Evolutionary conservation across 768 basidiomycete species (phyloP), one percentile per base, ranked within the genome.

Genomic region (Calocybe indica): DNA sequence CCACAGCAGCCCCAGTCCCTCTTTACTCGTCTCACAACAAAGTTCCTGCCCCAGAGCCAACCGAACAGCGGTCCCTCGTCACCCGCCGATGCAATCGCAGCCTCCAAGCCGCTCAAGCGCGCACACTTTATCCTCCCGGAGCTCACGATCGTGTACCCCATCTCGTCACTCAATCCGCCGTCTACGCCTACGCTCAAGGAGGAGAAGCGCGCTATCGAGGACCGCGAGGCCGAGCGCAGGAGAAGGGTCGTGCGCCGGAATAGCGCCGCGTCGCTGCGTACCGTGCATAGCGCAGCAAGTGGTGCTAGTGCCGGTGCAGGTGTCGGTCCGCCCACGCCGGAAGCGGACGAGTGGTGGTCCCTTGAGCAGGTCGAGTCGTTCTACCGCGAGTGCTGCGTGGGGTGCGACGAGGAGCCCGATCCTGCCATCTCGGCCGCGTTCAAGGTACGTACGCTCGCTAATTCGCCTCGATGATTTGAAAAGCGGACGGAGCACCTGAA

Each of bases 91-190:
- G 36, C 36, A 37, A 37, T 11, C 36, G 36, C 11, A 37, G 36
- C 36, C 8, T 63, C 66, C 33, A 79, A 75, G 57, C 80, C 88
- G 8, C 74, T 95, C 52, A 92, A 89, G 59, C 70, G 89, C 43
- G 96, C 94, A 0, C 89, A 95, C 57, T 97, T 97, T 61, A 88
- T 95, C 54, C 71, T 96, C 9, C 90, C 90, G 0, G 78, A 88
- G 55, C 78, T 96, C 55, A 83, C 81, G 31, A 88, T 88, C 15
- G 82, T 93, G 31, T 97, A 98, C 63, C 92, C 93, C 0, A 94
- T 97, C 62, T 88, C 86, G 28, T 81, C 85, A 1, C 56, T 83
- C 11, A 87, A 87, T 44, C 89, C 95, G 6, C 94, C 94, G 1
- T 88, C 82, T 41, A 88, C 82, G 2, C 83, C 85, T 0, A 76